These are phyloP conservation scores for Tetradesmus obliquus DNA, from an alignment of 139 green algal genomes.

Conservation along the genomic window DNA sequence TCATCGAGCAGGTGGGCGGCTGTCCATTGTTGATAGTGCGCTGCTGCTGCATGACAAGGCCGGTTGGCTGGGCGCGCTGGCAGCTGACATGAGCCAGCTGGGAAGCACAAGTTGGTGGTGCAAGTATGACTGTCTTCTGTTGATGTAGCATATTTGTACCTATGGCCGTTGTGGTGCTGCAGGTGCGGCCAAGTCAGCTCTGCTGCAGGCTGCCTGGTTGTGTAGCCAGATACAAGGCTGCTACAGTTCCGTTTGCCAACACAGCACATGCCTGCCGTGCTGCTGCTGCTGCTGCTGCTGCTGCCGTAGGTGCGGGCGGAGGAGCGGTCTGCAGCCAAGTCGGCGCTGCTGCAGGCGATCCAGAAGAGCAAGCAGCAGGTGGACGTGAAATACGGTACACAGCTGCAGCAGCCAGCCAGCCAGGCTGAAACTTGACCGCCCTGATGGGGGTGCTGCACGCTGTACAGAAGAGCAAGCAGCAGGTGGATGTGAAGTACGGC, in stretches of 20 bases:
- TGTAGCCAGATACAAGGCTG: neutral
- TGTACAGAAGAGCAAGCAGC: slow-evolving; percentile 21
- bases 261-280: neutral
- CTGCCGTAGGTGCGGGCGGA: slow-evolving; percentile 10
- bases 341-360: slow-evolving; percentile 4
- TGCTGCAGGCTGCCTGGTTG: neutral
- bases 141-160: neutral
- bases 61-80: neutral
- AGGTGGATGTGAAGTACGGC: slow-evolving; percentile 24
- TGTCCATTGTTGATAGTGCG: too few species aligned
- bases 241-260: neutral
- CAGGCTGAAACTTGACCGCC: neutral
- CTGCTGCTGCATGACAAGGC: neutral
- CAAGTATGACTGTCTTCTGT: neutral
- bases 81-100: neutral
- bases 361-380: slow-evolving; percentile 33
- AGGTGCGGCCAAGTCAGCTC: neutral
- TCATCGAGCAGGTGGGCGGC: neutral
- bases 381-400: neutral
- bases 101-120: neutral
- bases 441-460: neutral
- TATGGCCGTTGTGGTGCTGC: neutral
- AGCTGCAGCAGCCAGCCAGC: neutral
- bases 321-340: slow-evolving; percentile 35
- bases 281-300: neutral